phyloP scores from a whole-genome alignment of 345 rosid species.

The Populus euphratica region DNA sequence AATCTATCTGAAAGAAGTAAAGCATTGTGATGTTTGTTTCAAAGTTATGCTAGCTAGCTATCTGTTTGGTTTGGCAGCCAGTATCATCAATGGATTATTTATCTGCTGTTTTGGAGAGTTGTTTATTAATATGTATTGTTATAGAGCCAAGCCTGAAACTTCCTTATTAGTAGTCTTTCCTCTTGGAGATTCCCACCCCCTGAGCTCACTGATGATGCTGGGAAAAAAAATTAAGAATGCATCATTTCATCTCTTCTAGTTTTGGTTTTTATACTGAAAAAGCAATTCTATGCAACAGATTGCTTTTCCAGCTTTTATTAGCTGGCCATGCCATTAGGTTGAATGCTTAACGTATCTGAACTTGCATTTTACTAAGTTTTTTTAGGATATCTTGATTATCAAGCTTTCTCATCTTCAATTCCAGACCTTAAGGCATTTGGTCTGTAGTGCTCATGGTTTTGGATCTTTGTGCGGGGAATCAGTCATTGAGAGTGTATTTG shows the following conservation, averaged over 20 bases:
- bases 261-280: neutral
- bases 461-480: neutral
- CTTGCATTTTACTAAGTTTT: neutral
- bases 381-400: neutral
- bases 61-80: neutral
- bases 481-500: neutral
- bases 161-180: neutral
- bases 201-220: neutral
- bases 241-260: neutral
- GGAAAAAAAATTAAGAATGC: neutral
- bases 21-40: neutral
- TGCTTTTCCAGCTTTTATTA: neutral
- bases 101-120: neutral
- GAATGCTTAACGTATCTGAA: neutral
- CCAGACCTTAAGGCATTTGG: neutral
- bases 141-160: neutral
- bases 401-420: neutral
- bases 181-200: neutral
- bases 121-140: neutral
- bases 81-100: neutral
- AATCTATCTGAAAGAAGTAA: neutral
- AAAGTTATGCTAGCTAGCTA: neutral
- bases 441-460: neutral
- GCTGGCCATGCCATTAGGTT: neutral
- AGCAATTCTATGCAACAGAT: neutral